Conservation (phyloP, 306 rosid genomes). For the Glycine latifolia region DNA sequence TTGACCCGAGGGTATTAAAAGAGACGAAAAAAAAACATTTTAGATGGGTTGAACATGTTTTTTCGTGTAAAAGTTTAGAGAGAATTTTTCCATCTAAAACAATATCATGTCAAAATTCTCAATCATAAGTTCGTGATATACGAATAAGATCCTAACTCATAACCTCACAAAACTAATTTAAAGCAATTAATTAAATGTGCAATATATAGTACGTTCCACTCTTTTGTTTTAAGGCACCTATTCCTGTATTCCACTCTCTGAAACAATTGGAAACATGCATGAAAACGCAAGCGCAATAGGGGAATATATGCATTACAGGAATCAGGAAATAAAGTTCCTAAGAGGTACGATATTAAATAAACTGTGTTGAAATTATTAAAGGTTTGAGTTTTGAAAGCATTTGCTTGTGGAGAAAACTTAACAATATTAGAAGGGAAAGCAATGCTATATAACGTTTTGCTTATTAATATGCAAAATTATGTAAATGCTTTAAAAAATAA, state of each 20-base stretch:
- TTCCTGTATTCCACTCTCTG: not conserved
- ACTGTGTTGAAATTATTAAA: not conserved
- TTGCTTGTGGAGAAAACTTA: not conserved
- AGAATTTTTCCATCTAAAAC: not conserved
- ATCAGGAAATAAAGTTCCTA: not conserved
- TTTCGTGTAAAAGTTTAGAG: too few relatives aligned
- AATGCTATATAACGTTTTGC: not conserved
- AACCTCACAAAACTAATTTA: not conserved
- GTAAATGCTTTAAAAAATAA: not conserved
- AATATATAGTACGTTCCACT: not conserved
- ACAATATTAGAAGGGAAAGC: not conserved
- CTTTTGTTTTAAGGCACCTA: not conserved
- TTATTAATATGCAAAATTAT: not conserved
- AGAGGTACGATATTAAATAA: not conserved
- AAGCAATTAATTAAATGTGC: not conserved
- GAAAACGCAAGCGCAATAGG: not conserved
- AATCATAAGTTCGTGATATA: not conserved
- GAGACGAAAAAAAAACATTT: not conserved
- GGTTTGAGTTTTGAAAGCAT: constrained; percentile 8
- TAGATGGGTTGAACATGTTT: not conserved
- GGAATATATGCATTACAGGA: not conserved
- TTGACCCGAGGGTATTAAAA: not conserved
- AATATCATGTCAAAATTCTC: not conserved
- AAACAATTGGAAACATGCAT: not conserved
- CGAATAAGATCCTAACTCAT: not conserved